These are phyloP conservation scores for Glonium stellatum DNA, from an alignment of 495 filamentous ascomycete genomes.

Conservation along the genomic window DNA sequence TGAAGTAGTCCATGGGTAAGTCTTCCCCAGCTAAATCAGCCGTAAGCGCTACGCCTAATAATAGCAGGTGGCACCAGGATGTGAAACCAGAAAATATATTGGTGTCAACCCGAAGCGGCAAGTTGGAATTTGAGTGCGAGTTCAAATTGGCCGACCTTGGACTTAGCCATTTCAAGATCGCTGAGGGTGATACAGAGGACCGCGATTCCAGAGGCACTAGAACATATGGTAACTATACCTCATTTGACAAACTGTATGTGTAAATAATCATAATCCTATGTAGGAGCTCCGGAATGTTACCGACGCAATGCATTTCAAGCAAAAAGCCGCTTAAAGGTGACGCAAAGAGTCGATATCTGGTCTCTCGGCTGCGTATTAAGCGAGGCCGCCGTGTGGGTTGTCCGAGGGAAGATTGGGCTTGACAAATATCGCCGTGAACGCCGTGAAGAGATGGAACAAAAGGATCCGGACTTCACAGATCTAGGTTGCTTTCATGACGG, in stretches of 20 bases:
- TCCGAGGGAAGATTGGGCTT: slow-evolving; percentile 31
- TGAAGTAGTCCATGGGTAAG: slow-evolving; percentile 5
- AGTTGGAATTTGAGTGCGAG: slow-evolving; percentile 4
- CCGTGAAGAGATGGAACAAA: slow-evolving; percentile 22
- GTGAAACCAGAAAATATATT: slow-evolving; percentile 22
- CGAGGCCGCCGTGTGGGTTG: slow-evolving; percentile 41
- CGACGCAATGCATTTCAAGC: slow-evolving; percentile 28
- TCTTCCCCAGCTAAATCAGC: not conserved
- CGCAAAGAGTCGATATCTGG: slow-evolving; percentile 40
- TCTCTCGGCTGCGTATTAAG: slow-evolving; percentile 44
- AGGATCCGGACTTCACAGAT: slow-evolving; percentile 19
- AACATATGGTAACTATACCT: slow-evolving; percentile 12
- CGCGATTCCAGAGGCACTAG: not conserved
- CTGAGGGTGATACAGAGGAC: not conserved
- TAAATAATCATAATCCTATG: slow-evolving; percentile 3
- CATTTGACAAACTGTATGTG: not conserved
- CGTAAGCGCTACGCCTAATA: not conserved
- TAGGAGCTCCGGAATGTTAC: slow-evolving; percentile 36
- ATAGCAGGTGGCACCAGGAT: slow-evolving; percentile 15
- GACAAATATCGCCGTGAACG: slow-evolving; percentile 35
- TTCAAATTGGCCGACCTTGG: slow-evolving; percentile 24
- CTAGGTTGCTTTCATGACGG: slow-evolving; percentile 43
- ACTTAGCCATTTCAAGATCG: slow-evolving; percentile 4
- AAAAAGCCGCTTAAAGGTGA: slow-evolving; percentile 11
- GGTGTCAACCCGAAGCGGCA: not conserved